Percentiles rank a stretch among this genome's conserved stretches.
phyloP scores from a whole-genome alignment of 169 alveolate species.

The Plasmodium inui region DNA sequence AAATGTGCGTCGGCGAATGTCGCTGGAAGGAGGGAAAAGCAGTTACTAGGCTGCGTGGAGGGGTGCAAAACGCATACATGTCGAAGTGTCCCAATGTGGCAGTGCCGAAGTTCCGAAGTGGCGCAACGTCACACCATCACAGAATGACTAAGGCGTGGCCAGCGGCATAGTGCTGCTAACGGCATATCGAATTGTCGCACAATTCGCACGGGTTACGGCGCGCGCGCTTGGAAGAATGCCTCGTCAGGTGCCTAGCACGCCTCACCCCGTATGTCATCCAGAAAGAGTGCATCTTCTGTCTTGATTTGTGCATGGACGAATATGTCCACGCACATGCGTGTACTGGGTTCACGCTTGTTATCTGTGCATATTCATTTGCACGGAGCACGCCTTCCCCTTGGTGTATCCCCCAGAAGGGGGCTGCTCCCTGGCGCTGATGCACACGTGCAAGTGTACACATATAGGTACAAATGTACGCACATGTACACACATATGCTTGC shows the following conservation, averaged over 20 bases:
- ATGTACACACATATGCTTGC: neutral
- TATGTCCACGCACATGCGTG: neutral
- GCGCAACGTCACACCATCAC: too few species aligned
- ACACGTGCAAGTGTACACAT: neutral
- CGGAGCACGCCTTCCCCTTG: neutral
- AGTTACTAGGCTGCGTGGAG: too few species aligned
- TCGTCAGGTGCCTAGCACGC: neutral
- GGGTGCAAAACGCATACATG: too few species aligned
- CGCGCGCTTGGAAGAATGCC: neutral
- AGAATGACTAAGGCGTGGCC: too few species aligned
- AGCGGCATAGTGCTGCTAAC: neutral
- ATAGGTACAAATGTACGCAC: neutral
- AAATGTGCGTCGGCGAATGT: neutral
- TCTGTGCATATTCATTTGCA: neutral
- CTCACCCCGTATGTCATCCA: neutral
- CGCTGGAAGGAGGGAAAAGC: neutral
- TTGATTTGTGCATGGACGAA: neutral
- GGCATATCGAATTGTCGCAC: neutral
- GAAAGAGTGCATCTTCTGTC: neutral
- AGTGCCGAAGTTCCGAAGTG: too few species aligned
- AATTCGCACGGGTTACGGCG: neutral
- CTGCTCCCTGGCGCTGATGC: neutral
- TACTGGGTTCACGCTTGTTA: neutral
- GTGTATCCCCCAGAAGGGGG: neutral
- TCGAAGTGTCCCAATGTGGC: too few species aligned